Evolutionary conservation across 176 grass and related monocot species (phyloP).

Genomic region (Oryza coarctata): DNA sequence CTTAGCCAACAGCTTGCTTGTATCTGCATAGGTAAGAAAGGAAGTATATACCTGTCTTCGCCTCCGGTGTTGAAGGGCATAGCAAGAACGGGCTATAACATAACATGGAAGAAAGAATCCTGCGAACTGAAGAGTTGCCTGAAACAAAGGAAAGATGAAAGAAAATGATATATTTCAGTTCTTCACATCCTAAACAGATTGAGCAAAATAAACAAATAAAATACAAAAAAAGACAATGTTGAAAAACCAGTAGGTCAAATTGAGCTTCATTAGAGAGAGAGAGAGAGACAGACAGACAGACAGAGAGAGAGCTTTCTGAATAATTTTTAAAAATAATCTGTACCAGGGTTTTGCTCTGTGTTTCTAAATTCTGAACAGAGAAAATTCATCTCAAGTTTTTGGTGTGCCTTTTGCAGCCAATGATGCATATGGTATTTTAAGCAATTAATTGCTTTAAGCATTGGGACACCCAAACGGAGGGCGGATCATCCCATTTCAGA

Average conservation of each 20-base stretch:
- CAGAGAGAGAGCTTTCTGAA: neutral
- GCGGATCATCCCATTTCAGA: neutral
- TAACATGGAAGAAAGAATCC: slow-evolving; percentile 94
- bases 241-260: neutral
- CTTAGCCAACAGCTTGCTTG: neutral
- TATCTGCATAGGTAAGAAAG: neutral
- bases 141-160: slow-evolving; percentile 30
- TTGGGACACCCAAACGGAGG: neutral
- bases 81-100: slow-evolving; percentile 86
- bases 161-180: slow-evolving; percentile 2
- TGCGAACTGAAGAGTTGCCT: slow-evolving; percentile 81
- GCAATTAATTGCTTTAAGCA: neutral
- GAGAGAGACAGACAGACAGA: neutral
- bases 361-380: neutral
- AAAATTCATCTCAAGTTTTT: slow-evolving; percentile 10
- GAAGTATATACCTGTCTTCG: slow-evolving; percentile 65
- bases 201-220: neutral
- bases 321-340: neutral
- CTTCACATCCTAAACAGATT: neutral
- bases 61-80: slow-evolving; percentile 65
- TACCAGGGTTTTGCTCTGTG: neutral
- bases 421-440: neutral
- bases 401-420: neutral
- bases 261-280: neutral
- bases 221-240: neutral